phyloP scores from a whole-genome alignment of 495 filamentous ascomycete genomes.

The Beverwykella pulmonaria region DNA sequence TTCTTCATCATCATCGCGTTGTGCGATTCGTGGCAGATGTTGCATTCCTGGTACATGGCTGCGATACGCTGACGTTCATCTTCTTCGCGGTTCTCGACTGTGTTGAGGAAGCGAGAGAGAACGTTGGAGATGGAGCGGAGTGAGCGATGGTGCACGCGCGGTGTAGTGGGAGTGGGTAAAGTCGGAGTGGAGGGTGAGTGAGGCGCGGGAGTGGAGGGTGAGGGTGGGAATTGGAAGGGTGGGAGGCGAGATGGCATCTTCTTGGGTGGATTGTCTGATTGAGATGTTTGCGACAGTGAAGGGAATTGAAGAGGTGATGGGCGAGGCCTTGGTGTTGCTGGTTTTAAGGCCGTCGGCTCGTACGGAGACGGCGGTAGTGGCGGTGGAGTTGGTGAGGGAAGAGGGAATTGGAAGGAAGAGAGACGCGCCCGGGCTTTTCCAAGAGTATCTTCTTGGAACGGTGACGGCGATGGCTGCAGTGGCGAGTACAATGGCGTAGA shows the following conservation, averaged over 20 bases:
- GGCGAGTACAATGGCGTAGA: background rate
- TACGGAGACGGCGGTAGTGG: background rate
- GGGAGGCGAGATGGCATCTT: background rate
- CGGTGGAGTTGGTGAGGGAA: background rate
- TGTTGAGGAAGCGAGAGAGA: background rate
- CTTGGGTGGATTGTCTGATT: background rate
- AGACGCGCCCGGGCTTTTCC: background rate
- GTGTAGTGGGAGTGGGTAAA: background rate
- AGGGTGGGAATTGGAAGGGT: background rate
- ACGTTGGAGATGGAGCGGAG: background rate
- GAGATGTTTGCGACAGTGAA: background rate
- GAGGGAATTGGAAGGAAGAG: background rate
- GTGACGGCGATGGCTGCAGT: background rate
- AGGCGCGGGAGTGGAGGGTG: background rate
- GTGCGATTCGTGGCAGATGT: conserved; percentile 25
- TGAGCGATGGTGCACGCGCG: background rate
- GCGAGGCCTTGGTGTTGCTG: background rate
- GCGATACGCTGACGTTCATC: conserved; percentile 10
- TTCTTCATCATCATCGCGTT: background rate
- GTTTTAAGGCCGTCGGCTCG: background rate
- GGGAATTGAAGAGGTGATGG: background rate
- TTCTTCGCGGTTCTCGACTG: background rate
- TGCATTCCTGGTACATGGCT: conserved; percentile 20
- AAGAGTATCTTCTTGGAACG: background rate
- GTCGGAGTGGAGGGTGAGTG: background rate